phyloP scores from a whole-genome alignment of 768 basidiomycete genomes.

The Tubosaeta sp. region DNA sequence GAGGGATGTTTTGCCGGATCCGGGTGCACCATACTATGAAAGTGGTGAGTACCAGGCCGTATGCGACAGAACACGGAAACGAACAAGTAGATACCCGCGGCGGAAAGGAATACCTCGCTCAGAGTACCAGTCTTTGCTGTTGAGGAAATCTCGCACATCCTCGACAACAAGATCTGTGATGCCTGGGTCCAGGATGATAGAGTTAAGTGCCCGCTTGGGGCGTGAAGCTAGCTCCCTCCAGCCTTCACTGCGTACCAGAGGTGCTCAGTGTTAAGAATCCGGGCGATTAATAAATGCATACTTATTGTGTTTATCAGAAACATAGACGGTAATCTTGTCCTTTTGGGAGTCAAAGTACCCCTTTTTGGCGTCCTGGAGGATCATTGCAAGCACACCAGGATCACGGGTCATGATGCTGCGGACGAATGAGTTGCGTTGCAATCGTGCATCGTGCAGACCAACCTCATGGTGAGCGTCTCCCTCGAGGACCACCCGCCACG shows the following conservation, averaged over 20 bases:
- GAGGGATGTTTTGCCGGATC: slow-evolving; percentile 75
- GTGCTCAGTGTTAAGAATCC: not conserved
- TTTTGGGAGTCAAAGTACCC: slow-evolving; percentile 49
- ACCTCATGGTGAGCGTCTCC: slow-evolving; percentile 25
- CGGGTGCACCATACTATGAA: slow-evolving; percentile 62
- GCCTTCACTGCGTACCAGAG: slow-evolving; percentile 26
- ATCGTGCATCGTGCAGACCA: not conserved
- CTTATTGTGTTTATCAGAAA: slow-evolving; percentile 42
- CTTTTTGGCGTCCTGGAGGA: slow-evolving; percentile 53
- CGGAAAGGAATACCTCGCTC: slow-evolving; percentile 80
- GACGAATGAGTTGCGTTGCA: not conserved
- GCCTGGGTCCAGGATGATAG: slow-evolving; percentile 69
- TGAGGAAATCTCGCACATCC: slow-evolving; percentile 69
- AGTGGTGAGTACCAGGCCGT: not conserved
- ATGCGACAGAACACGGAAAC: slow-evolving; percentile 3
- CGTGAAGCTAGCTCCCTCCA: slow-evolving; percentile 58
- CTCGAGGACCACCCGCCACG: slow-evolving; percentile 15
- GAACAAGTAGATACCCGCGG: slow-evolving; percentile 66
- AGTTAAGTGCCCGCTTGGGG: slow-evolving; percentile 60
- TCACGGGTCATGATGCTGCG: slow-evolving; percentile 48
- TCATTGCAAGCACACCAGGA: slow-evolving; percentile 42
- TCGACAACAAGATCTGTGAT: slow-evolving; percentile 59
- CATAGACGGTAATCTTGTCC: slow-evolving; percentile 49
- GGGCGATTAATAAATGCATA: slow-evolving; percentile 13
- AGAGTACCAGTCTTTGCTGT: slow-evolving; percentile 67